A percentile compares a stretch with the other conserved stretches of the same genome.
Conservation (phyloP, 495 filamentous ascomycete genomes). For the Neurospora pannonica region DNA sequence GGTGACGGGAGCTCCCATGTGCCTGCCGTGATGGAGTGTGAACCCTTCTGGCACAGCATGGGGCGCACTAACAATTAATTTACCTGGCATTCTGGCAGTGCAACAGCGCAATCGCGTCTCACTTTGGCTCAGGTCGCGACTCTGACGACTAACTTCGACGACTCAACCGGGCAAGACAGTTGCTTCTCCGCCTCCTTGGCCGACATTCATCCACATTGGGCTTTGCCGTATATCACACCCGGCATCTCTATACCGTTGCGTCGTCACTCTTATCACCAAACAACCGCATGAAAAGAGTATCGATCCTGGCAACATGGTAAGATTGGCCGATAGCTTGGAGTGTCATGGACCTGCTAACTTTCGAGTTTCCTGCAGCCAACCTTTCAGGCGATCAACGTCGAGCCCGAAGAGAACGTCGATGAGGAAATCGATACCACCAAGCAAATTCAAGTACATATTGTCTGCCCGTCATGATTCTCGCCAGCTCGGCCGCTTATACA, state of each 20-base stretch:
- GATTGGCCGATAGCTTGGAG: not conserved
- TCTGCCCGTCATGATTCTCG: not conserved
- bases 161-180: not conserved
- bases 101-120: not conserved
- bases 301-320: not conserved
- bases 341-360: not conserved
- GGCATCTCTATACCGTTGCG: not conserved
- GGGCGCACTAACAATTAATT: not conserved
- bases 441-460: conserved; percentile 57
- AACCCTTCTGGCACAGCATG: not conserved
- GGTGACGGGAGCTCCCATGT: not conserved
- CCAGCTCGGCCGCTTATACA: not conserved
- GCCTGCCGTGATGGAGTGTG: not conserved
- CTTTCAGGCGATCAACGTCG: conserved; percentile 83
- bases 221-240: not conserved
- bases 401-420: conserved; percentile 80
- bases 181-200: not conserved
- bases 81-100: not conserved
- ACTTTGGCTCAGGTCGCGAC: not conserved
- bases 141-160: not conserved
- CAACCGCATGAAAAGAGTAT: not conserved
- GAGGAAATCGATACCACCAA: conserved; percentile 91
- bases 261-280: not conserved
- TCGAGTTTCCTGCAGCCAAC: conserved; percentile 31
- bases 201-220: not conserved